A percentile compares a stretch with the other conserved stretches of the same genome.
phyloP scores from a whole-genome alignment of 345 rosid species.

The Mangifera indica region DNA sequence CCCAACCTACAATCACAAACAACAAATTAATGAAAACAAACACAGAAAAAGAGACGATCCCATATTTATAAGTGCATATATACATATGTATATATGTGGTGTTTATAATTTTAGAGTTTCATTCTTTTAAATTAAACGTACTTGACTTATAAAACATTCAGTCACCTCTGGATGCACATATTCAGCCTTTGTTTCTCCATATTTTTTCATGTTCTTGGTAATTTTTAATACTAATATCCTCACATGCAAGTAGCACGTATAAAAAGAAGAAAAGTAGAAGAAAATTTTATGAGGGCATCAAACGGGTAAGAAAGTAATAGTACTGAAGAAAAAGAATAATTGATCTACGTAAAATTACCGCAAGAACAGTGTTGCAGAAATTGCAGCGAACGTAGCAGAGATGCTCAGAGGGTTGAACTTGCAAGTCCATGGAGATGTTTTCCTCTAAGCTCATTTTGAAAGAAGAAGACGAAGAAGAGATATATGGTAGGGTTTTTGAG shows the following conservation, averaged over 20 bases:
- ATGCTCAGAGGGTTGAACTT: conserved; percentile 64
- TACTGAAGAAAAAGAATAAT: background rate
- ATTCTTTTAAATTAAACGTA: too few relatives aligned
- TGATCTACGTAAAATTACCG: conserved; percentile 43
- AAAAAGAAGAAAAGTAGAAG: too few relatives aligned
- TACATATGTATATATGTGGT: too few relatives aligned
- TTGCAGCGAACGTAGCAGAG: conserved; percentile 97
- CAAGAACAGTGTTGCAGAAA: conserved; percentile 98
- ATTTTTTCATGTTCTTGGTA: background rate
- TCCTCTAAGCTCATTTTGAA: conserved; percentile 62
- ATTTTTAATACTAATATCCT: background rate
- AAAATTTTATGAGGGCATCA: background rate
- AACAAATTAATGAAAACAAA: background rate
- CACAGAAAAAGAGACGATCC: background rate
- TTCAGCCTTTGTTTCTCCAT: background rate
- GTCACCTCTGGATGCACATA: background rate
- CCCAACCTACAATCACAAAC: conserved; percentile 59
- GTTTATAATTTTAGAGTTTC: too few relatives aligned
- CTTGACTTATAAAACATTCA: background rate
- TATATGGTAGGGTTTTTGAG: conserved; percentile 11
- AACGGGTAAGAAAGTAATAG: background rate
- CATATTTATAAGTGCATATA: background rate
- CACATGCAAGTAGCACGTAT: background rate
- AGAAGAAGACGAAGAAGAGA: conserved; percentile 14
- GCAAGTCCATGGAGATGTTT: conserved; percentile 57